Percentiles rank a stretch among this genome's conserved stretches.
These are phyloP conservation scores for Russula sp. DNA, from an alignment of 768 basidiomycete genomes.

Conservation along the genomic window DNA sequence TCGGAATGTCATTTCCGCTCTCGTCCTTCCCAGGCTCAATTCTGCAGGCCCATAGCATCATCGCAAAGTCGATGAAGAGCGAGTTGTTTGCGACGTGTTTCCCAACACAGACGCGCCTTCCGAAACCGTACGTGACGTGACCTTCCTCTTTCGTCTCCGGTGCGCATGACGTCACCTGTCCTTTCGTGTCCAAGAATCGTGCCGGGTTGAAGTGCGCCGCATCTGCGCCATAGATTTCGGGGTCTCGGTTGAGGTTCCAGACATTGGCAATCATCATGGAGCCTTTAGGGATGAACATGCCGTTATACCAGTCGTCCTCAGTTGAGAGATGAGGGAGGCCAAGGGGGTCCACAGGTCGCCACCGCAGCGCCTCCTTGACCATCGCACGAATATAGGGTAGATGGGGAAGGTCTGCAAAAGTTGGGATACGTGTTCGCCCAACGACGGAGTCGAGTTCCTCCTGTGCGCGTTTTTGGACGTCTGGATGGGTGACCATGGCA, in stretches of 20 bases:
- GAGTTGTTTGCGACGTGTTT: slow-evolving; percentile 27
- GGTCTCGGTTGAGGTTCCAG: slow-evolving; percentile 26
- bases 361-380: slow-evolving; percentile 27
- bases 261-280: slow-evolving; percentile 26
- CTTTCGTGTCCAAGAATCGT: slow-evolving; percentile 12
- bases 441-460: slow-evolving; percentile 26
- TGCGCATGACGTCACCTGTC: slow-evolving; percentile 9
- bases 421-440: slow-evolving; percentile 21
- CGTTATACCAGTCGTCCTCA: slow-evolving; percentile 29
- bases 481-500: slow-evolving; percentile 25
- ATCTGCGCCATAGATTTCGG: slow-evolving; percentile 24
- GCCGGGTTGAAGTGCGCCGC: slow-evolving; percentile 25
- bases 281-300: slow-evolving; percentile 28
- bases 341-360: slow-evolving; percentile 26
- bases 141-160: slow-evolving; percentile 26
- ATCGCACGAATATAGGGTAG: slow-evolving; percentile 25
- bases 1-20: slow-evolving; percentile 13
- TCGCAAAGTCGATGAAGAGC: slow-evolving; percentile 26
- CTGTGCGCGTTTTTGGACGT: slow-evolving; percentile 21
- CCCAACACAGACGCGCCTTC: slow-evolving; percentile 24
- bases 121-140: slow-evolving; percentile 26
- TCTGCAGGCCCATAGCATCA: slow-evolving; percentile 22
- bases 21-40: slow-evolving; percentile 17
- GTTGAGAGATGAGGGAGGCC: slow-evolving; percentile 26
- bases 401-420: slow-evolving; percentile 20